Evolutionary conservation across 768 basidiomycete species (phyloP).

Genomic region (Rhodotorula taiwanensis): DNA sequence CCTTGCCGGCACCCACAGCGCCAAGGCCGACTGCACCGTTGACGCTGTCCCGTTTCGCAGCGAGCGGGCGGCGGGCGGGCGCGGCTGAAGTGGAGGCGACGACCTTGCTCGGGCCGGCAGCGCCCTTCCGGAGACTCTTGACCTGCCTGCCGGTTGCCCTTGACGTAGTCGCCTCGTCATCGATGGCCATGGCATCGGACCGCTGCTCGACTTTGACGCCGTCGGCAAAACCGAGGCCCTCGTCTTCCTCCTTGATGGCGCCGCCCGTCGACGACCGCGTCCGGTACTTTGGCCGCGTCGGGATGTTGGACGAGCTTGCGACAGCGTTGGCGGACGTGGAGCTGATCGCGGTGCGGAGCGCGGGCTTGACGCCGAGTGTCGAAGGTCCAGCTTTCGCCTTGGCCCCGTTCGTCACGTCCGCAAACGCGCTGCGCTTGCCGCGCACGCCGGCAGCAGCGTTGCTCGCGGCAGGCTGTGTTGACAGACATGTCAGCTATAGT

Average conservation of each 20-base stretch:
- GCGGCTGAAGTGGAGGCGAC: background rate
- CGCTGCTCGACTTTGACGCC: slow-evolving; percentile 6
- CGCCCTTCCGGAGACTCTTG: slow-evolving; percentile 17
- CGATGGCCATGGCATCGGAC: slow-evolving; percentile 51
- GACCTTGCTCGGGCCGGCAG: slow-evolving; percentile 3
- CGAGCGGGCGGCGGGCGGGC: slow-evolving; percentile 6
- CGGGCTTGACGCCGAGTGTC: background rate
- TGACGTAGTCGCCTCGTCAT: slow-evolving; percentile 52
- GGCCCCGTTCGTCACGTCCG: slow-evolving; percentile 55
- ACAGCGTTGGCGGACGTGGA: slow-evolving; percentile 3
- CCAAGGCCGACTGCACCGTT: background rate
- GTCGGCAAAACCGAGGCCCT: background rate
- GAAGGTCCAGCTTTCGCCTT: slow-evolving; percentile 33
- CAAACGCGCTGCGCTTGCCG: slow-evolving; percentile 67
- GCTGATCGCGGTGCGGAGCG: background rate
- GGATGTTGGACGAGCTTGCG: background rate
- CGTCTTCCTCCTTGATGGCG: slow-evolving; percentile 29
- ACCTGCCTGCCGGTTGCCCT: slow-evolving; percentile 5
- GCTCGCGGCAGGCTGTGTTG: background rate
- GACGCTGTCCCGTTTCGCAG: slow-evolving; percentile 3
- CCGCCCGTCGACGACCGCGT: slow-evolving; percentile 33
- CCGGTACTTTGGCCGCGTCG: slow-evolving; percentile 22
- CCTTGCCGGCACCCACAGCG: slow-evolving; percentile 5
- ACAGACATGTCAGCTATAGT: too few species aligned
- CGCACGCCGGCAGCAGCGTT: slow-evolving; percentile 45